A percentile compares a stretch with the other conserved stretches of the same genome.
Evolutionary conservation across 1,139 yeast species (phyloP).

Genomic region (Nadsonia starkeyi-henricii): DNA sequence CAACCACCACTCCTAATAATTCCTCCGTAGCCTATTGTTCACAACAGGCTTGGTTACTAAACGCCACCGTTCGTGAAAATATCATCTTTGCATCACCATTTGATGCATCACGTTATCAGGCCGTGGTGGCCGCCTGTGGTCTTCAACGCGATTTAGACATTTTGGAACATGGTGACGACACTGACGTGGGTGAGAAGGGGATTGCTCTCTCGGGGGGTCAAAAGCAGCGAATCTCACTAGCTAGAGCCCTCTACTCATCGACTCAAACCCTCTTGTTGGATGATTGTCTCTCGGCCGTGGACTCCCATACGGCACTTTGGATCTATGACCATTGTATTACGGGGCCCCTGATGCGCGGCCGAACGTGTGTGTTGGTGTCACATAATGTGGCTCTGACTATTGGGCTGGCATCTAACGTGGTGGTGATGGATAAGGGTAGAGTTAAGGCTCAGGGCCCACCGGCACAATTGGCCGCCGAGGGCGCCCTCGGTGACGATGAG

Average conservation of each 20-base stretch:
- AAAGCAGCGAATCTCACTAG: conserved; percentile 71
- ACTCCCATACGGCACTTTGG: conserved; percentile 52
- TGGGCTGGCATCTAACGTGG: conserved; percentile 63
- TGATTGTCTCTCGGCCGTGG: conserved; percentile 78
- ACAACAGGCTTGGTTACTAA: conserved; percentile 61
- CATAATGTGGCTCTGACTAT: conserved; percentile 86
- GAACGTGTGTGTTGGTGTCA: conserved; percentile 83
- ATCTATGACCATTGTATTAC: conserved; percentile 79
- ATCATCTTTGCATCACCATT: conserved; percentile 51
- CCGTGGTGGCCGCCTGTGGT: conserved; percentile 42
- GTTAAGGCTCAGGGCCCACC: conserved; percentile 37
- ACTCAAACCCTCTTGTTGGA: conserved; percentile 57
- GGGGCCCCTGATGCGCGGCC: conserved; percentile 68
- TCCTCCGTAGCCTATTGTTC: conserved; percentile 68
- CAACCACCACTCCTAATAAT: conserved; percentile 60
- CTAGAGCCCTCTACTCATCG: conserved; percentile 66
- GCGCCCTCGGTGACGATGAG: conserved; percentile 58
- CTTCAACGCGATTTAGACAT: conserved; percentile 54
- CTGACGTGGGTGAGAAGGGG: conserved; percentile 75
- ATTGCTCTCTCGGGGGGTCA: conserved; percentile 78
- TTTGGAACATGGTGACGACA: conserved; percentile 38
- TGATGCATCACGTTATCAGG: conserved; percentile 49
- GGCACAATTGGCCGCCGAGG: conserved; percentile 1
- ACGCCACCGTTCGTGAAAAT: conserved; percentile 53
- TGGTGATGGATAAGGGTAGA: conserved; percentile 74